Evolutionary conservation across 139 green algal species (phyloP), one percentile per base, ranked within the genome.

Genomic region (Axilococcus clingmanii): DNA sequence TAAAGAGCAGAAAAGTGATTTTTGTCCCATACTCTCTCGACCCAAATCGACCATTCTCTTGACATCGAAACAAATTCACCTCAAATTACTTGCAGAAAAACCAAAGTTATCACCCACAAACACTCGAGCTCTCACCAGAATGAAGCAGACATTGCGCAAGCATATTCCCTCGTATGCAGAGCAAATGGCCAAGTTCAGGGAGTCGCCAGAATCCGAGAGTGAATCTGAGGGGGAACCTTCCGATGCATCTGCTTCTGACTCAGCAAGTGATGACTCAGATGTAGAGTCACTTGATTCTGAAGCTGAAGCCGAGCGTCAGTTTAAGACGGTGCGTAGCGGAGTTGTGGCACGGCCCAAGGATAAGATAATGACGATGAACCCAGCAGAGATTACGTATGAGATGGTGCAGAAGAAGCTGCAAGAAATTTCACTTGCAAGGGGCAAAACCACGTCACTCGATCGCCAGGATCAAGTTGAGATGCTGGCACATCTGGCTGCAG

Each of bases 111-210:
- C 50, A 46, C 61, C 75, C 38, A 94, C 88, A 49, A 97, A 99
- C 58, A 79, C 81, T 1, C 93, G 92, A 69, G 85, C 92, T 5
- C 74, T 97, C 4, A 96, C 94, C 65, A 84, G 83, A 32, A 94
- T 99, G 88, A 83, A 84, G 32, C 92, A 99, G 73, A 85, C 85
- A 30, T 66, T 99, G n/a, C 89, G 90, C 55, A 97, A 97, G 79
- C 80, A 96, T 71, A 89, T 88, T 49, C 33, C 55, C 3, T 48
- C 55, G 17, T 85, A 81, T 23, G 41, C 52, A 5, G 75, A 84
- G 48, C 51, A 76, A 47, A 76, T 91, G 25, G 55, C 65, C 8
- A 65, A 52, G 17, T 70, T 77, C 56, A 55, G 67, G 41, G 51
- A 41, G 22, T 72, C 68, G 20, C 78, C 65, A 2, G 41, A 41